These are phyloP conservation scores for Rosa chinensis DNA, from an alignment of 306 rosid genomes.

Conservation along the genomic window DNA sequence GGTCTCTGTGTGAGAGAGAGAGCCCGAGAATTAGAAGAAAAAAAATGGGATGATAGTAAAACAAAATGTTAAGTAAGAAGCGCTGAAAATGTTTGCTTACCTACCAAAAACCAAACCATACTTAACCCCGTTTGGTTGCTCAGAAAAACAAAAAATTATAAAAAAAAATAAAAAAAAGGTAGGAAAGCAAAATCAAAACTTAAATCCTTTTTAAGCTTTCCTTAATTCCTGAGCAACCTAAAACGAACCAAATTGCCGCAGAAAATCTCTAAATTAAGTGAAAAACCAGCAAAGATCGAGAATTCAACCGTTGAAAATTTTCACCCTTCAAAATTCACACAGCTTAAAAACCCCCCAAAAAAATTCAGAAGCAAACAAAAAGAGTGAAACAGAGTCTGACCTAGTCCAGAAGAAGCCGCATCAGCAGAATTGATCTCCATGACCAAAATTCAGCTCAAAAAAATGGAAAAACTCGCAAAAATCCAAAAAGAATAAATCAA, in stretches of 20 bases:
- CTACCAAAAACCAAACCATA: slow-evolving; percentile 62
- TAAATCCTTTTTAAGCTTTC: not conserved
- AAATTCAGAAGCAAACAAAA: not conserved
- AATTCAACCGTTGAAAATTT: slow-evolving; percentile 4
- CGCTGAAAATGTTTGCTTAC: slow-evolving; percentile 36
- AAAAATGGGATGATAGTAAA: not conserved
- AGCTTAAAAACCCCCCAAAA: not conserved
- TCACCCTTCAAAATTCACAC: not conserved
- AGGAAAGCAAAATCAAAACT: slow-evolving; percentile 20
- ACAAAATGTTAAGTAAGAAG: not conserved
- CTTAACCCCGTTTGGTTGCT: slow-evolving; percentile 31
- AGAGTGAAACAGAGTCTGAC: slow-evolving; percentile 2
- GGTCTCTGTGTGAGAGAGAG: not conserved
- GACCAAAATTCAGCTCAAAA: slow-evolving; percentile 16
- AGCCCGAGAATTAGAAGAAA: not conserved
- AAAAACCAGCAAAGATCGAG: not conserved
- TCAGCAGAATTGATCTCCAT: slow-evolving; percentile 3
- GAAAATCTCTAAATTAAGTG: not conserved
- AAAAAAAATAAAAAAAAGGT: not conserved
- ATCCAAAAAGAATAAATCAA: not conserved
- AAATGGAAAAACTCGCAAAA: not conserved
- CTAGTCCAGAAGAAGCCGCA: slow-evolving; percentile 8
- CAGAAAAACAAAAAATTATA: slow-evolving; percentile 5
- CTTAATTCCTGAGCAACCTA: slow-evolving; percentile 18
- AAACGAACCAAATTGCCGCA: not conserved